A percentile compares a stretch with the other conserved stretches of the same genome.
These are phyloP conservation scores for Dendrocalamus latiflorus DNA, from an alignment of 202 grass and related monocot species.

Conservation along the genomic window DNA sequence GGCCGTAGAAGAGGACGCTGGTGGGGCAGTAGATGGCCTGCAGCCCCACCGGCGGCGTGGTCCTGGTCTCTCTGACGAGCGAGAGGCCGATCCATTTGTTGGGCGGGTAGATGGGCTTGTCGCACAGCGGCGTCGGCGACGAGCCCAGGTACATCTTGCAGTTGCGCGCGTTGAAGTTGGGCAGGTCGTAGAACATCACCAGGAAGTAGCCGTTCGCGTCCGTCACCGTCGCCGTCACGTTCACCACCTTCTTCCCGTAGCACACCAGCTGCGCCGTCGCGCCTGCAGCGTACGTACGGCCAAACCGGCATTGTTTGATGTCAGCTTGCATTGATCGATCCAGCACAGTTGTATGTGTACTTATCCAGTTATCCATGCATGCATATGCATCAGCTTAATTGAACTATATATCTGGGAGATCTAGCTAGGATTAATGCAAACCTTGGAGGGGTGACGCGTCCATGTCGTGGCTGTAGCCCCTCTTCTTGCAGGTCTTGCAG, in stretches of 20 bases:
- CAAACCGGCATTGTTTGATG: background rate
- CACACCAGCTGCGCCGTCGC: slow-evolving; percentile 49
- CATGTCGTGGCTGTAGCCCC: slow-evolving; percentile 32
- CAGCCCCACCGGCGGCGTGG: slow-evolving; percentile 24
- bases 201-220: slow-evolving; percentile 51
- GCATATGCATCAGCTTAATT: background rate
- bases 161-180: slow-evolving; percentile 27
- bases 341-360: background rate
- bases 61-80: slow-evolving; percentile 29
- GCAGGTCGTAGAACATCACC: slow-evolving; percentile 40
- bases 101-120: slow-evolving; percentile 34
- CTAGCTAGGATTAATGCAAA: background rate
- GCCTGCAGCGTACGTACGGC: slow-evolving; percentile 4
- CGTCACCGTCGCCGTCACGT: slow-evolving; percentile 32
- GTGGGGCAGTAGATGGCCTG: slow-evolving; percentile 42
- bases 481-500: slow-evolving; percentile 52
- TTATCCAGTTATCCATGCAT: background rate
- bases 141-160: slow-evolving; percentile 57
- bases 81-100: slow-evolving; percentile 44
- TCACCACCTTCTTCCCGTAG: slow-evolving; percentile 49
- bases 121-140: slow-evolving; percentile 46
- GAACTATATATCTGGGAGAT: background rate
- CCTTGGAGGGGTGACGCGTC: slow-evolving; percentile 59
- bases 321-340: background rate
- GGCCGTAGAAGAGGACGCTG: slow-evolving; percentile 52